phyloP scores from a whole-genome alignment of 352 stramenopile species.

The Globisporangium cylindrosporum region DNA sequence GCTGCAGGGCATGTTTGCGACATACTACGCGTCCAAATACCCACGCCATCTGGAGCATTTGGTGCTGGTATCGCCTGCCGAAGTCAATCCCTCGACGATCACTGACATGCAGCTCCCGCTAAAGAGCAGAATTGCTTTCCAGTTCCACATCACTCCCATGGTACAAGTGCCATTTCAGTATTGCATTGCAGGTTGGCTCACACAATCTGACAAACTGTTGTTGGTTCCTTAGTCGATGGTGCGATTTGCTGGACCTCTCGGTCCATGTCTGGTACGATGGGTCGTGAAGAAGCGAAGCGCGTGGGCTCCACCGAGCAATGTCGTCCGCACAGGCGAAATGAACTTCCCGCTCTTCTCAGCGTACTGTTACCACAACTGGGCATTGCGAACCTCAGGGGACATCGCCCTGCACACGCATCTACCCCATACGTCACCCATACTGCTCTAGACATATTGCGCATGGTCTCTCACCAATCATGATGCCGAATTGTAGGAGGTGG shows the following conservation, averaged over 20 bases:
- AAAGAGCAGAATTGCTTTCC: background rate
- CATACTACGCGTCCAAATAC: slow-evolving; percentile 14
- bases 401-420: slow-evolving; percentile 12
- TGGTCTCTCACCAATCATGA: background rate
- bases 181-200: background rate
- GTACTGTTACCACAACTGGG: slow-evolving; percentile 19
- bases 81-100: slow-evolving; percentile 3
- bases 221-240: slow-evolving; percentile 4
- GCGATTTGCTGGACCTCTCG: slow-evolving; percentile 8
- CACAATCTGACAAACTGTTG: background rate
- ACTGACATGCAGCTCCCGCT: slow-evolving; percentile 5
- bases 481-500: slow-evolving; percentile 4
- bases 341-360: background rate
- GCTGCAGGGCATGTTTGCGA: slow-evolving; percentile 16
- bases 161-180: background rate
- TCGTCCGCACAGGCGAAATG: slow-evolving; percentile 5
- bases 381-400: slow-evolving; percentile 8
- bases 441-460: background rate
- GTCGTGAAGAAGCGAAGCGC: slow-evolving; percentile 4
- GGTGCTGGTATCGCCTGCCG: slow-evolving; percentile 23
- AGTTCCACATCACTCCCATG: slow-evolving; percentile 10
- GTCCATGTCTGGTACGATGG: slow-evolving; percentile 5
- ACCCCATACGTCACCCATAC: background rate
- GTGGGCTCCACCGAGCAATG: slow-evolving; percentile 2
- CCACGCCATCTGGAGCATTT: slow-evolving; percentile 20